Evolutionary conservation across 257 asterid species (phyloP).

Genomic region (Echites panduratus): DNA sequence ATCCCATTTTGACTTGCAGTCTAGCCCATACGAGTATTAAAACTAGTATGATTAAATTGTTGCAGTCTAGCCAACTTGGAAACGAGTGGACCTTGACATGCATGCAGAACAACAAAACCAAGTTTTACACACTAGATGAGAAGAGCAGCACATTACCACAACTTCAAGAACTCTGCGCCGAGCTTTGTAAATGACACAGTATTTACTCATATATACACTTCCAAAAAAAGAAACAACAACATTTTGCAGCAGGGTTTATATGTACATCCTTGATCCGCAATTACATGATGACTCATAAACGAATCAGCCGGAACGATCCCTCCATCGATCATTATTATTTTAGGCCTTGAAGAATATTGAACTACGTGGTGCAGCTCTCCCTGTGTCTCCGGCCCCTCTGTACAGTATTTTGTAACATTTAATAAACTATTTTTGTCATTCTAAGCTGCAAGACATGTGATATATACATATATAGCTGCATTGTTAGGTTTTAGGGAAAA

Average conservation of each 20-base stretch:
- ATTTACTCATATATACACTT: too few species aligned
- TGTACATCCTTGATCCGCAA: neutral
- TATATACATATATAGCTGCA: neutral
- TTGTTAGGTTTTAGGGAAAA: neutral
- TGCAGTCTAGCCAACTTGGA: slow-evolving; percentile 46
- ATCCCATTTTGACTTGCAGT: slow-evolving; percentile 26
- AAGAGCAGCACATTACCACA: slow-evolving; percentile 25
- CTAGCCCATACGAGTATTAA: too few species aligned
- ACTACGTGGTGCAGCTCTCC: neutral
- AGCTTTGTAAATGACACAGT: slow-evolving; percentile 45
- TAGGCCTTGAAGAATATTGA: neutral
- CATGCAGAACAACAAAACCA: slow-evolving; percentile 40
- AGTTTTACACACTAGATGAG: slow-evolving; percentile 27
- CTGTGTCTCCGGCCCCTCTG: neutral
- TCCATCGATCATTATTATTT: neutral
- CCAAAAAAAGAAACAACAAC: neutral
- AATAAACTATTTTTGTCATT: neutral
- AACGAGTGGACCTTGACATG: slow-evolving; percentile 59
- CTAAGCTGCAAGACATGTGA: neutral
- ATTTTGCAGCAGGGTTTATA: neutral
- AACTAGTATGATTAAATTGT: too few species aligned
- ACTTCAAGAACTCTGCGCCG: slow-evolving; percentile 51
- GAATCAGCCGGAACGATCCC: too few species aligned
- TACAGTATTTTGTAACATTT: neutral
- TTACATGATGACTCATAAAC: too few species aligned